Evolutionary conservation across 129 eudicot species (phyloP).

Genomic region (Pittosporum tobira): DNA sequence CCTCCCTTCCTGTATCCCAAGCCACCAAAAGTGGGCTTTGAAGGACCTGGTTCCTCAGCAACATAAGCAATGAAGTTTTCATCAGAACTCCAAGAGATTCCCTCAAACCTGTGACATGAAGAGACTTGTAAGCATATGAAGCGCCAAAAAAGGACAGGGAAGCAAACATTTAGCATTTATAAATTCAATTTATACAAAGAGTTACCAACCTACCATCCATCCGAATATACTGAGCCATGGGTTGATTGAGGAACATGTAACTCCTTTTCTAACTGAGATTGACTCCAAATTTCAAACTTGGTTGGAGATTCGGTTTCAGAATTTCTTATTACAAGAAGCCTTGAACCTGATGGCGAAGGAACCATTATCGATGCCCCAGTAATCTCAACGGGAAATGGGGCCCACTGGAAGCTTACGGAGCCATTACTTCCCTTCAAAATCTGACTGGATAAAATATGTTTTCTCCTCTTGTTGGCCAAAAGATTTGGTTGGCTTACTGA

Average conservation of each 20-base stretch:
- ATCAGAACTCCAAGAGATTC: slow-evolving; percentile 85
- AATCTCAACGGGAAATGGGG: slow-evolving; percentile 79
- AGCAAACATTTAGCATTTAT: background rate
- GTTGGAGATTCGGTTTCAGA: slow-evolving; percentile 74
- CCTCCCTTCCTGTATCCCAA: slow-evolving; percentile 55
- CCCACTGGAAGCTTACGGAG: slow-evolving; percentile 53
- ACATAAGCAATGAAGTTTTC: slow-evolving; percentile 86
- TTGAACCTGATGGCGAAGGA: slow-evolving; percentile 95
- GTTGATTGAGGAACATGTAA: slow-evolving; percentile 59
- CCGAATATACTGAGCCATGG: slow-evolving; percentile 88
- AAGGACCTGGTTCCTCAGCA: slow-evolving; percentile 77
- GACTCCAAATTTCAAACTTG: slow-evolving; percentile 79
- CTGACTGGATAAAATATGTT: slow-evolving; percentile 49
- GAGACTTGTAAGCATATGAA: background rate
- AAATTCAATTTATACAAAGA: background rate
- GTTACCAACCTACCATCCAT: slow-evolving; percentile 99
- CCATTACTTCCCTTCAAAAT: slow-evolving; percentile 33
- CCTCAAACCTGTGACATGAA: slow-evolving; percentile 72
- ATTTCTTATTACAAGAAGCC: slow-evolving; percentile 73
- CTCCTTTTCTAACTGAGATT: slow-evolving; percentile 64
- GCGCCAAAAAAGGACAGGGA: background rate
- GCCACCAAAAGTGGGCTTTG: slow-evolving; percentile 57
- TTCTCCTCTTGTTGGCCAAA: slow-evolving; percentile 67
- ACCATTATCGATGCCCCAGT: slow-evolving; percentile 68
- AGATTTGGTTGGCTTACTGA: slow-evolving; percentile 73